Conservation (phyloP, 1,284 basidiomycete species). For the Testicularia cyperi region DNA sequence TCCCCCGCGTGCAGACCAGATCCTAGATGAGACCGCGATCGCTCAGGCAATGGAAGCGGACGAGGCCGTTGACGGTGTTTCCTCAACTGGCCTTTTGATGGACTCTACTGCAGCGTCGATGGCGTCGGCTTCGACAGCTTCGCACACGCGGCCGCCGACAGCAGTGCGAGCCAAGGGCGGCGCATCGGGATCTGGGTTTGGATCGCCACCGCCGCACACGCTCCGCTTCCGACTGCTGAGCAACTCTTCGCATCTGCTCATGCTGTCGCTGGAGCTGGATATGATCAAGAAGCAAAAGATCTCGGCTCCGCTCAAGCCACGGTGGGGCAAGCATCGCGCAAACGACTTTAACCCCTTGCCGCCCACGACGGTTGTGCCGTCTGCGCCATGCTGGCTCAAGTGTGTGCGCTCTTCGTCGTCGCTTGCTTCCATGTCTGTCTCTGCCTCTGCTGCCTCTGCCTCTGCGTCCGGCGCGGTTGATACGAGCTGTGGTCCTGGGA, state of each 20-base stretch:
- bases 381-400: constrained; percentile 4
- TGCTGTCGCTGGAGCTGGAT: constrained; percentile 56
- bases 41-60: too few relatives aligned
- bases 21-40: constrained; percentile 10
- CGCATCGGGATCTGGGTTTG: neutral
- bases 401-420: constrained; percentile 10
- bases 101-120: too few relatives aligned
- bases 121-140: too few relatives aligned
- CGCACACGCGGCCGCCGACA: too few relatives aligned
- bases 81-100: too few relatives aligned
- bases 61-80: too few relatives aligned
- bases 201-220: constrained; percentile 1
- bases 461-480: constrained; percentile 2
- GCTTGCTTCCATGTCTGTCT: too few relatives aligned
- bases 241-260: constrained; percentile 56
- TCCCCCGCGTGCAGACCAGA: constrained; percentile 27
- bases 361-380: constrained; percentile 6
- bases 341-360: constrained; percentile 47
- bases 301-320: constrained; percentile 53
- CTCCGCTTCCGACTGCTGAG: constrained; percentile 45
- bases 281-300: constrained; percentile 59
- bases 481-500: too few relatives aligned
- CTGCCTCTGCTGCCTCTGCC: neutral
- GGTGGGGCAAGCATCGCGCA: constrained; percentile 52
- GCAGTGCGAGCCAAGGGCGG: neutral